Evolutionary conservation across 139 green algal species (phyloP), one percentile per base, ranked within the genome.

Genomic region (Auxenochlorella pyrenoidosa): DNA sequence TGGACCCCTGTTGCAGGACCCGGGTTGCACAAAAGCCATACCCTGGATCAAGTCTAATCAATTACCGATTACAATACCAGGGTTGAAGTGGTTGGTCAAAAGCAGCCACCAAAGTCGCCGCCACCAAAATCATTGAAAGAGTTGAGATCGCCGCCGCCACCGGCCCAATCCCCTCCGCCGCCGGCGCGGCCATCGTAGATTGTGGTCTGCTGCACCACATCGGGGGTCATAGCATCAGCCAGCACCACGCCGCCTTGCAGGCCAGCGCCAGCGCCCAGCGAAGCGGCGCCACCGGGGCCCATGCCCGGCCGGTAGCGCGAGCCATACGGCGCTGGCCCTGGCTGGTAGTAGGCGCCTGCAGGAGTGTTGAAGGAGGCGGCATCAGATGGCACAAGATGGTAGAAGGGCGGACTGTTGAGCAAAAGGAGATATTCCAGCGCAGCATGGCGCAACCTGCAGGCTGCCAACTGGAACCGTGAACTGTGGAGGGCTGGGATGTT

Each of bases 181-280:
- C 32, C 75, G 12, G 32, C 76, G 32, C 47, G 47, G 1, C 43
- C 47, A 8, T 82, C 47, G 0, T 47, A 21, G 0, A 66, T 58
- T 3, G n/a, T 44, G 13, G 41, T 59, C 28, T 82, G 47, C 32
- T 82, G 47, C 51, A 82, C 76, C 76, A 82, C 76, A 47, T 82
- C 76, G 13, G 76, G 76, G 1, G 81, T 86, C 54, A 86, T 80
- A 18, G 58, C 81, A 54, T 78, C 70, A 16, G 44, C 81, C 19
- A 86, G 44, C 34, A 86, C 5, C 44, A 44, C 54, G 18, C 81
- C 81, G n/a, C 81, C 81, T 4, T 80, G 24, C 43, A 86, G 71
- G 28, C 81, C 81, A 6, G 81, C 81, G 0, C 81, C 58, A 13
- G 81, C 81, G 18, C 81, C 81, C 70, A 79, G 47, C 18, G 26